Evolutionary conservation across 2,329 filamentous ascomycete species (phyloP).

Genomic region (Exophiala phaeomuriformis): DNA sequence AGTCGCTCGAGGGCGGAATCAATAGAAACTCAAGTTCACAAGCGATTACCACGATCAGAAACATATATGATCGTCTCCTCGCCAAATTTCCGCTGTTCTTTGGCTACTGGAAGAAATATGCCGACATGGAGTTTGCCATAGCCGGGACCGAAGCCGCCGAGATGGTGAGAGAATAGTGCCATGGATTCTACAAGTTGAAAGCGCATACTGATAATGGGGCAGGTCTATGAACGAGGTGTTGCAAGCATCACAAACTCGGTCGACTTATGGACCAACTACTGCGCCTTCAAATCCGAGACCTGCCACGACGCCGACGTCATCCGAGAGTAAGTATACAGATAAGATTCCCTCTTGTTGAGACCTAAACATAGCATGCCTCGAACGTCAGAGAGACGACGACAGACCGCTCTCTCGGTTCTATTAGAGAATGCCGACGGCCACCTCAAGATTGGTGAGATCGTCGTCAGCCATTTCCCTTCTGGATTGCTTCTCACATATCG

Average conservation of each 20-base stretch:
- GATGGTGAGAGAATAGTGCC: constrained; percentile 56
- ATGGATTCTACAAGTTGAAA: constrained; percentile 3
- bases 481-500: constrained; percentile 47
- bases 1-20: constrained; percentile 81
- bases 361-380: constrained; percentile 34
- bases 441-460: constrained; percentile 58
- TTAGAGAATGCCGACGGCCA: constrained; percentile 34
- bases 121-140: constrained; percentile 93
- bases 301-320: constrained; percentile 90
- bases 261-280: constrained; percentile 96
- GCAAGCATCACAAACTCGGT: constrained; percentile 89
- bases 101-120: constrained; percentile 99
- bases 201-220: constrained; percentile 14
- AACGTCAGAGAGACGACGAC: constrained; percentile 21
- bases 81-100: constrained; percentile 92
- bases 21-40: constrained; percentile 95
- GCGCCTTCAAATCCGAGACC: constrained; percentile 94
- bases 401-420: constrained; percentile 35
- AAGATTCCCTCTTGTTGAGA: constrained; percentile 58
- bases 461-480: constrained; percentile 35
- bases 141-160: constrained; percentile 94
- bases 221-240: constrained; percentile 93
- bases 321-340: constrained; percentile 93
- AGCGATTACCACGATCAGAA: constrained; percentile 77
- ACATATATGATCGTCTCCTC: constrained; percentile 86